Base-by-base conservation (phyloP, 176 grass and related monocot genomes). In the Lolium rigidum region DNA sequence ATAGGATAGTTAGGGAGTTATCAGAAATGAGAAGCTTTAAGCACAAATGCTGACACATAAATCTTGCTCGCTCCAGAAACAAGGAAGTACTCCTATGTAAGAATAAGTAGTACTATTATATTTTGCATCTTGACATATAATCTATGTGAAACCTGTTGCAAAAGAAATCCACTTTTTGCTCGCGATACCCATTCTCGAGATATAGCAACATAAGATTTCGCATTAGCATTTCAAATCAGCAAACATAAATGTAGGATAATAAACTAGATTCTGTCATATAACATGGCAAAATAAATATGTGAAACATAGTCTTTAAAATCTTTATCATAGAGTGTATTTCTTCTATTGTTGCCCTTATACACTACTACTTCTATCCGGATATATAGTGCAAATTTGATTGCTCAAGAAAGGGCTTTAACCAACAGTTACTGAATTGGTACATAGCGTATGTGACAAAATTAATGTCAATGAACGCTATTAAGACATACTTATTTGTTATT, bases 1-100 rank as follows among this genome's bases (percentile, higher is more conserved):
- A 78, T 63, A 51, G 65, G 12, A 49, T 51, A 59, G 37, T 58
- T 35, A 6, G 9, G 6, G 22, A 77, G 18, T 81, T 50, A 52
- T 24, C 60, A 52, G 7, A 85, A 86, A 56, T 8, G 10, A 64
- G 21, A 79, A 37, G 38, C 21, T 80, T 85, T 8, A 57, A 65
- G 22, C 58, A 74, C 35, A 80, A 15, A 43, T 74, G 20, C 47
- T 37, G 28, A 63, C 70, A 63, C 15, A 26, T 13, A 73, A 55
- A 77, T 70, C 9, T n/a, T 62, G 39, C 38, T 65, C 7, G 20
- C 31, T 35, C 60, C 0, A 84, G 55, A 2, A 17, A 79, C 11
- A 26, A 12, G 56, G 6, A 54, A 60, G 62, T n/a, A 17, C 9
- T 74, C 6, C 1, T 80, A 63, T 50, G 26, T 76, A 41, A 70